Evolutionary conservation across 148 eudicot species (phyloP), one percentile per base, ranked within the genome.

Genomic region (Diospyros lotus): DNA sequence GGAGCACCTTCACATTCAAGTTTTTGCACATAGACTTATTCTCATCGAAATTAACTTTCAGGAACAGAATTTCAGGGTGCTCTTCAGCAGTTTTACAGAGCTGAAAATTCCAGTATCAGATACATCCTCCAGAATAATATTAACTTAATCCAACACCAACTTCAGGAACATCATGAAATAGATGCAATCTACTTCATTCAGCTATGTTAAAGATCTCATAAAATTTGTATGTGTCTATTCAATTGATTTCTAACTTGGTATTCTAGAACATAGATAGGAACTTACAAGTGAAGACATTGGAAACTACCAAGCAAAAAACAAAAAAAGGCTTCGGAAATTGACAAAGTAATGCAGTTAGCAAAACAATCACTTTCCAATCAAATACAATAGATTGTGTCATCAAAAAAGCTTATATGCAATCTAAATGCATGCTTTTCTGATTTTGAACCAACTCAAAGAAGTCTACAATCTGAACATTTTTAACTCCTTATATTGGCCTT

Each of bases 1-100:
- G 99, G 73, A 96, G 99, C 67, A 96, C 99, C 84, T 91, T 96
- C 50, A 96, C 99, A 68, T 96, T 93, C 88, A 96, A 83, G 78
- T 72, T 88, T 84, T 96, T 96, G 89, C 97, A 93, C 99, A 96
- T 96, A 28, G 97, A 85, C 82, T 96, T 96, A 69, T 93, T 96
- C 80, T 89, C 99, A 63, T 96, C 99, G 73, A 93, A 96, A 77
- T 96, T 91, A 54, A 96, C 98, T 90, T 96, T 96, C 83, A 96
- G 66, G 83, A 96, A 93, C 77, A 93, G 46, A 52, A 96, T 93
- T 71, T 93, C 97, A 2, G 91, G 94, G 79, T 96, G 94, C 73
- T 91, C 97, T 78, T 77, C 81, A 0, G 98, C 98, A 65, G 88
- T 88, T 83, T 74, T 96, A 89, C 99, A 96, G 72, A 96, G 84